These are phyloP conservation scores for Hamigera avellanea DNA, from an alignment of 495 filamentous ascomycete species.

Conservation along the genomic window DNA sequence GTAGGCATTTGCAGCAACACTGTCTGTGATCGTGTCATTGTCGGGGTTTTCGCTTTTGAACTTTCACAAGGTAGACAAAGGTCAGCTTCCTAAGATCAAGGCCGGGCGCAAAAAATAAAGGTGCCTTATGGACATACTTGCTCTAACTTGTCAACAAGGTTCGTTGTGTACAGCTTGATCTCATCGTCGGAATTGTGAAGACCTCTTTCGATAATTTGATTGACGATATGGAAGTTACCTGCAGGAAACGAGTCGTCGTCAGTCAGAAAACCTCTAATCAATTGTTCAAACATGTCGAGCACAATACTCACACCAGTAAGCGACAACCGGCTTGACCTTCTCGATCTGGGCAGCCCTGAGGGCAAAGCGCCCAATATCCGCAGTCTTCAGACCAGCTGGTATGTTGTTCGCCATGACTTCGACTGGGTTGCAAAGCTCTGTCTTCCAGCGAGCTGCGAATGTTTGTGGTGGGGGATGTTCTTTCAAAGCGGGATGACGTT, in stretches of 20 bases:
- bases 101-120: not conserved
- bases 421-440: too few relatives aligned
- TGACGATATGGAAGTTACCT: slow-evolving; percentile 91
- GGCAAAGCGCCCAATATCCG: slow-evolving; percentile 71
- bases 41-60: slow-evolving; percentile 51
- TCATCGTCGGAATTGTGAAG: slow-evolving; percentile 70
- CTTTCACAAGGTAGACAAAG: slow-evolving; percentile 20
- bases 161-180: slow-evolving; percentile 62
- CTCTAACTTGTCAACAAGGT: slow-evolving; percentile 87
- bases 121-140: slow-evolving; percentile 35
- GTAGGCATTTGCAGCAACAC: slow-evolving; percentile 76
- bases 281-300: not conserved
- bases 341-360: slow-evolving; percentile 76
- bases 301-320: slow-evolving; percentile 78
- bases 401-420: slow-evolving; percentile 56
- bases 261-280: not conserved
- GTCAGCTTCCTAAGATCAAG: slow-evolving; percentile 5
- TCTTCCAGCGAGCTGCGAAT: too few relatives aligned
- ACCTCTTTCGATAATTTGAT: slow-evolving; percentile 71
- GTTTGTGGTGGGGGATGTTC: not conserved
- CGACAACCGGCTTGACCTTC: slow-evolving; percentile 67
- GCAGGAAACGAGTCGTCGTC: slow-evolving; percentile 1
- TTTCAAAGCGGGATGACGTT: slow-evolving; percentile 13
- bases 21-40: slow-evolving; percentile 70
- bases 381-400: slow-evolving; percentile 61